These are phyloP conservation scores for Chrysoporthe cubensis DNA, from an alignment of 2,329 filamentous ascomycete species.

Conservation along the genomic window DNA sequence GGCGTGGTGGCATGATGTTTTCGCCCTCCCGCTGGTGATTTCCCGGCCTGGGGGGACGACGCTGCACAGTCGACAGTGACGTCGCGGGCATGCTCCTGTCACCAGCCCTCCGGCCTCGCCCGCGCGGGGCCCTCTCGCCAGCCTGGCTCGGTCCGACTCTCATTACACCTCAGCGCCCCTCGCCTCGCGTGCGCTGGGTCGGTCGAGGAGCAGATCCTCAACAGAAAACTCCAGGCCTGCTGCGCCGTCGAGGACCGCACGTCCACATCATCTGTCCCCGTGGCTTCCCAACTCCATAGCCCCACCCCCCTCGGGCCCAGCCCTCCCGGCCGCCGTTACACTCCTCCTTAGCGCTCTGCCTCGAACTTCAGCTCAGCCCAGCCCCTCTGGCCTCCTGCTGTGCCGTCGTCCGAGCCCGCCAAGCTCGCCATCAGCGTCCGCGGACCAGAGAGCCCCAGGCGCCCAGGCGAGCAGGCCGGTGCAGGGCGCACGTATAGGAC, in stretches of 20 bases:
- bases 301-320: neutral
- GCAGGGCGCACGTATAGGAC: constrained; percentile 30
- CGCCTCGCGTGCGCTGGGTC: neutral
- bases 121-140: no score
- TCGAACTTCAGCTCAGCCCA: neutral
- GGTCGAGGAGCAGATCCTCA: neutral
- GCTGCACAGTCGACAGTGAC: neutral
- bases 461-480: constrained; percentile 34
- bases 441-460: constrained; percentile 36
- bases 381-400: neutral
- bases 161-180: no score
- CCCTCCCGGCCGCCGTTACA: neutral
- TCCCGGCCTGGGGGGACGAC: neutral
- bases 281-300: neutral
- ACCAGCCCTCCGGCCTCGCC: no score
- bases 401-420: constrained; percentile 16
- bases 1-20: neutral
- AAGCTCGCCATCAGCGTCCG: neutral
- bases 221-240: neutral
- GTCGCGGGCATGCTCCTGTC: neutral
- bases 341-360: neutral
- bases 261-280: neutral
- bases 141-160: neutral
- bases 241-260: neutral
- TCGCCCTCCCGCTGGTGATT: neutral